These are phyloP conservation scores for Cercospora beticola DNA, from an alignment of 2,329 filamentous ascomycete genomes.

Conservation along the genomic window DNA sequence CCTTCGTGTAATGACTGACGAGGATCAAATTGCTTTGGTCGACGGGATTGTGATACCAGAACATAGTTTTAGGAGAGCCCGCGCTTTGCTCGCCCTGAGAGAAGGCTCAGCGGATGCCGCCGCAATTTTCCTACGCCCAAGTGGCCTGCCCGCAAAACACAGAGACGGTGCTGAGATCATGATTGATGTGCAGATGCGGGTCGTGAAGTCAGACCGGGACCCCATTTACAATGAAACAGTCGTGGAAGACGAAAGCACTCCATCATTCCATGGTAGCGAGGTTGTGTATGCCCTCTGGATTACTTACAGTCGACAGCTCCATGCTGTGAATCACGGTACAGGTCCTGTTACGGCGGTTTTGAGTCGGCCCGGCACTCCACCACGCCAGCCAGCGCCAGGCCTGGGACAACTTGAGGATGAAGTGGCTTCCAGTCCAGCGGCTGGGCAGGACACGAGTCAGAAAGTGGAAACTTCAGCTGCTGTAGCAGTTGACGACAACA, in stretches of 20 bases:
- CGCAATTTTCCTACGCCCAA: conserved; percentile 76
- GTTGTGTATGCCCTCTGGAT: conserved; percentile 96
- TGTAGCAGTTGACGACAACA: neutral
- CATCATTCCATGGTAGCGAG: conserved; percentile 61
- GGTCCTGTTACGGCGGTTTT: conserved; percentile 63
- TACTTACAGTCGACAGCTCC: conserved; percentile 90
- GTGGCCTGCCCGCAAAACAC: conserved; percentile 81
- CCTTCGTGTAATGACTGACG: conserved; percentile 75
- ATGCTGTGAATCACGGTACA: conserved; percentile 65
- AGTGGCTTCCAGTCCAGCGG: neutral
- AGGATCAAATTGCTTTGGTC: conserved; percentile 77
- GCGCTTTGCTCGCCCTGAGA: conserved; percentile 77
- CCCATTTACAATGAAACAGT: conserved; percentile 61
- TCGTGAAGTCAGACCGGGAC: conserved; percentile 81
- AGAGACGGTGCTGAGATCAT: conserved; percentile 88
- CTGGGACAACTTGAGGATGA: conserved; percentile 13
- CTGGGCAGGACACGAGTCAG: neutral
- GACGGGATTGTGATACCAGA: conserved; percentile 98
- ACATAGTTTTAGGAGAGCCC: conserved; percentile 88
- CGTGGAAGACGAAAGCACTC: conserved; percentile 62
- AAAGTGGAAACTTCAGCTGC: neutral
- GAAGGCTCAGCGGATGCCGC: conserved; percentile 77
- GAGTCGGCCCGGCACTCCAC: conserved; percentile 67
- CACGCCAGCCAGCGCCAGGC: conserved; percentile 62
- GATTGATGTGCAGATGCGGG: conserved; percentile 93